Evolutionary conservation across 768 basidiomycete genomes (phyloP).

Genomic region (Lactarius hatsudake): DNA sequence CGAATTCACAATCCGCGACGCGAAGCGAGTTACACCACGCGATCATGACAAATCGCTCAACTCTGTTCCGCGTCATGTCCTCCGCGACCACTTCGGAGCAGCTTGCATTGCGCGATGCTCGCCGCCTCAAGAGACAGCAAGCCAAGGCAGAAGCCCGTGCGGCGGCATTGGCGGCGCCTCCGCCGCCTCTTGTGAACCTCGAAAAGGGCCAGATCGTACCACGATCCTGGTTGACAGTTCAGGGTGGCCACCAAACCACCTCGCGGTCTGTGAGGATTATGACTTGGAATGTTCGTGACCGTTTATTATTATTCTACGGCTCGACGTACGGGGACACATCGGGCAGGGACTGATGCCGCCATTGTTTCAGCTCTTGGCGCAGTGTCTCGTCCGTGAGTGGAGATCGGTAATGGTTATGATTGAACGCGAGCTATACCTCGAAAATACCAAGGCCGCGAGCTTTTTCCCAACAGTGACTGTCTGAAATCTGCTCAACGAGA

Average conservation of each 20-base stretch:
- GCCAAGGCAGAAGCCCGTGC: slow-evolving; percentile 29
- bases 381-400: slow-evolving; percentile 73
- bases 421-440: background rate
- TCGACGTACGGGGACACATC: slow-evolving; percentile 10
- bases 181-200: slow-evolving; percentile 14
- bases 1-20: background rate
- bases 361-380: slow-evolving; percentile 61
- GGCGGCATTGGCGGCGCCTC: slow-evolving; percentile 25
- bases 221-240: slow-evolving; percentile 40
- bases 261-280: slow-evolving; percentile 48
- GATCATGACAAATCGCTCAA: background rate
- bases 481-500: slow-evolving; percentile 71
- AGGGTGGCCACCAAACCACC: background rate
- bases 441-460: slow-evolving; percentile 56
- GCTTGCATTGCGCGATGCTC: slow-evolving; percentile 50
- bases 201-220: slow-evolving; percentile 32
- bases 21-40: background rate
- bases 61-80: background rate
- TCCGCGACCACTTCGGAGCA: slow-evolving; percentile 49
- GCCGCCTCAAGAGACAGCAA: slow-evolving; percentile 43
- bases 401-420: background rate
- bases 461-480: slow-evolving; percentile 85
- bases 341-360: slow-evolving; percentile 13
- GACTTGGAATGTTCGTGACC: slow-evolving; percentile 77
- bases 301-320: slow-evolving; percentile 18